Evolutionary conservation across 1,284 basidiomycete species (phyloP).

Genomic region (Tylopilus sp.): DNA sequence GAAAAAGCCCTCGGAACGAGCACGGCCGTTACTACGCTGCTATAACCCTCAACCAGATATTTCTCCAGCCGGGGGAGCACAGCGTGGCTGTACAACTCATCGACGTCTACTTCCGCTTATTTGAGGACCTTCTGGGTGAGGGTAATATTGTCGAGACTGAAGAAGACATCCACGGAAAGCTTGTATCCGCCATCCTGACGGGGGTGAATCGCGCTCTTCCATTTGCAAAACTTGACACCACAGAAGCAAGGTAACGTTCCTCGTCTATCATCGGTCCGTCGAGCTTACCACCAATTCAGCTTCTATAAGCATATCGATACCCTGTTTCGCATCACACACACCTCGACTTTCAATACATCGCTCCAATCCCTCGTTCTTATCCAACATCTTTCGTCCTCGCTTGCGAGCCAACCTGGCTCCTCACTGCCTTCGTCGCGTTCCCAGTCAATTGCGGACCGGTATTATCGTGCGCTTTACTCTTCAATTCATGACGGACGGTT

Average conservation of each 20-base stretch:
- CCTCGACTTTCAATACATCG: constrained; percentile 96
- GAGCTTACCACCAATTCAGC: constrained; percentile 48
- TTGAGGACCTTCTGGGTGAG: constrained; percentile 87
- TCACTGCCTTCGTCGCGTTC: constrained; percentile 54
- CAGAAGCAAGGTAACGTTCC: constrained; percentile 59
- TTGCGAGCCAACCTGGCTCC: constrained; percentile 50
- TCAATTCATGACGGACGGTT: constrained; percentile 90
- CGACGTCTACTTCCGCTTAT: constrained; percentile 96
- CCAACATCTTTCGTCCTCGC: constrained; percentile 79
- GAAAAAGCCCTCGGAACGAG: constrained; percentile 53
- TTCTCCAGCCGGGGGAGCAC: constrained; percentile 79
- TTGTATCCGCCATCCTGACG: constrained; percentile 93
- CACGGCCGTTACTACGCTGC: constrained; percentile 93
- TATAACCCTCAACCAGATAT: constrained; percentile 95
- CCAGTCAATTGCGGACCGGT: constrained; percentile 80
- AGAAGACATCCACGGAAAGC: constrained; percentile 85
- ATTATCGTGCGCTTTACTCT: constrained; percentile 92
- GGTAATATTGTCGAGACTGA: constrained; percentile 47
- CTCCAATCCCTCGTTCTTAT: constrained; percentile 96
- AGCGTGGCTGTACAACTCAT: constrained; percentile 88
- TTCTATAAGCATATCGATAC: constrained; percentile 93
- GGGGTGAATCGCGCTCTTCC: constrained; percentile 97
- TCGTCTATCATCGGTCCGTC: constrained; percentile 8
- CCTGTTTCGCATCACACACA: constrained; percentile 95
- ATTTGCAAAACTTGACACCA: constrained; percentile 82